These are phyloP conservation scores for Tricharina praecox DNA, from an alignment of 495 filamentous ascomycete species.

Conservation along the genomic window DNA sequence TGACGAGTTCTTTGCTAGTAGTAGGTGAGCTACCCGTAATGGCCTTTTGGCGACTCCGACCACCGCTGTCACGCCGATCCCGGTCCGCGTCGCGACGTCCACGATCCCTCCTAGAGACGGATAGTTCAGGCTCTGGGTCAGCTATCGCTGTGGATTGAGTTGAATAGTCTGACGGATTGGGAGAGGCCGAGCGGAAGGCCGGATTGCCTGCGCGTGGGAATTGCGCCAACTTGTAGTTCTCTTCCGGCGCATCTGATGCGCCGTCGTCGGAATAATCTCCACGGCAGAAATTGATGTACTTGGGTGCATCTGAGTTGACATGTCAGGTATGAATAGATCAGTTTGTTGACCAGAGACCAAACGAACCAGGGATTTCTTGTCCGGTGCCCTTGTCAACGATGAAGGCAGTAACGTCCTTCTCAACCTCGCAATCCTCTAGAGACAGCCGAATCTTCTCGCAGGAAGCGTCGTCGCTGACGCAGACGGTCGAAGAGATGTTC, in stretches of 20 bases:
- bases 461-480: constrained; percentile 91
- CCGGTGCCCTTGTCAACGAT: constrained; percentile 83
- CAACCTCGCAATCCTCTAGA: constrained; percentile 86
- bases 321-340: constrained; percentile 8
- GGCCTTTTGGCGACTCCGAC: no score
- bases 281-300: constrained; percentile 96
- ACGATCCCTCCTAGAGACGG: constrained; percentile 1
- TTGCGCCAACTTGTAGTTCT: constrained; percentile 80
- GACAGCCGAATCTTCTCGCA: constrained; percentile 95
- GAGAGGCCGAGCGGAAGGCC: constrained; percentile 82
- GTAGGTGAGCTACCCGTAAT: constrained; percentile 6
- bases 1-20: constrained; percentile 10
- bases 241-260: constrained; percentile 67
- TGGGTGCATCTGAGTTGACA: constrained; percentile 59
- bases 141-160: constrained; percentile 7
- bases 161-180: constrained; percentile 38
- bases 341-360: background rate
- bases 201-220: constrained; percentile 92
- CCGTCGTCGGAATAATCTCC: constrained; percentile 63
- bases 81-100: constrained; percentile 17
- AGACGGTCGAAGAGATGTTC: constrained; percentile 95
- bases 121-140: constrained; percentile 1
- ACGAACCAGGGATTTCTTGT: constrained; percentile 64
- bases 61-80: constrained; percentile 12
- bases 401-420: constrained; percentile 82